Evolutionary conservation across 345 rosid genomes (phyloP).

Genomic region (Physaria fendleri): DNA sequence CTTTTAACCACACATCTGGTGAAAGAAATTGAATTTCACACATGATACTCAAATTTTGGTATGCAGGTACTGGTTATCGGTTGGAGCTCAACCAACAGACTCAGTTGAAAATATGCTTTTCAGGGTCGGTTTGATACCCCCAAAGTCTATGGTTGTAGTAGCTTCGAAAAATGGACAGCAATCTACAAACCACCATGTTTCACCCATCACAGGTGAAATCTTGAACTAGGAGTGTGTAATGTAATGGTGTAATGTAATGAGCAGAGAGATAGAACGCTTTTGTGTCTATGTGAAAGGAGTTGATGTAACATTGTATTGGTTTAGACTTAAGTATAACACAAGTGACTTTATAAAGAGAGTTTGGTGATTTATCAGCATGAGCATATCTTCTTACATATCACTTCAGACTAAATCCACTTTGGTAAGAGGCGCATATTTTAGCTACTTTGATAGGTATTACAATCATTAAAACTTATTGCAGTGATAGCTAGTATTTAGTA

Average conservation of each 20-base stretch:
- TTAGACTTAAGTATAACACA: not conserved
- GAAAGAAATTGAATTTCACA: not conserved
- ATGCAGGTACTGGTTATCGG: conserved; percentile 88
- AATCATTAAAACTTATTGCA: conserved; percentile 19
- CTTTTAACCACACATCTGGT: not conserved
- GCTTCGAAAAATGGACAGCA: conserved; percentile 60
- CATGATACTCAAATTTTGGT: not conserved
- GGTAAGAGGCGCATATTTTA: not conserved
- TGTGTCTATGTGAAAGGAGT: not conserved
- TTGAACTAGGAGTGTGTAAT: conserved; percentile 26
- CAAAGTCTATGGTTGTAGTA: conserved; percentile 66
- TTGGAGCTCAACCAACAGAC: conserved; percentile 93
- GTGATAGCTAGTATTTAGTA: no score
- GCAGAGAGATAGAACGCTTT: not conserved
- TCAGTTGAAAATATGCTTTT: conserved; percentile 64
- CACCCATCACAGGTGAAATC: conserved; percentile 68
- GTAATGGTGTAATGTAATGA: not conserved
- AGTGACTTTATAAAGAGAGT: not conserved
- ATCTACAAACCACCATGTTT: conserved; percentile 49
- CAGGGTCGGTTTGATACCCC: conserved; percentile 78
- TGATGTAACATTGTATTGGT: not conserved
- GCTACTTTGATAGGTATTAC: no score
- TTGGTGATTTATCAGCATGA: conserved; percentile 1
- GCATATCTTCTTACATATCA: not conserved
- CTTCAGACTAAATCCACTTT: conserved; percentile 1